Base-by-base conservation (phyloP, 176 grass and related monocot species). In the Oropetium thomaeum region DNA sequence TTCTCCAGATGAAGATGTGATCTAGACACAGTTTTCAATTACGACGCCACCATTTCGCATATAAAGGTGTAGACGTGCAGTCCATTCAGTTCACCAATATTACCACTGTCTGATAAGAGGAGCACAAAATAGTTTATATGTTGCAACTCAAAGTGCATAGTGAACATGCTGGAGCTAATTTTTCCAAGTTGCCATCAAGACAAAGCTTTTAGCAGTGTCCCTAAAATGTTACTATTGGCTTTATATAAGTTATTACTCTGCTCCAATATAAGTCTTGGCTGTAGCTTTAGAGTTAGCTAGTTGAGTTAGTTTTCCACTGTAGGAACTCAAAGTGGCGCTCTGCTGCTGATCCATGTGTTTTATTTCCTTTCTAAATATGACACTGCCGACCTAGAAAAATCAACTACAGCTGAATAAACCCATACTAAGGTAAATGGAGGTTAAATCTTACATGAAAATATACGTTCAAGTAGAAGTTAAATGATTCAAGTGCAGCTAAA, bases 121-220 rank as follows among this genome's bases (percentile, higher is more conserved):
- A 62, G 29, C 55, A 65, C 28, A 75, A 10, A 42, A 17, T 52
- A 88, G 34, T 83, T 75, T 52, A 69, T 48, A 37, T 47, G 47
- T 48, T 39, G 28, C 43, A 45, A 63, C 75, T 74, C 35, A 74
- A 88, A 88, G 42, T 34, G 52, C 62, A n/a, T n/a, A 58, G 61
- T 64, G 57, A 19, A 45, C 43, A 55, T 27, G 41, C 40, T 75
- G 53, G 3, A 13, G 23, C 22, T 57, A 27, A 22, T 57, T 13
- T 27, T 81, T 62, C 27, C 44, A 63, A 64, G 42, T 32, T 78
- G 75, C 23, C 19, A 61, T 45, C 17, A 69, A 57, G 30, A 43
- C 26, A 42, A 87, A 44, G 37, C 34, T 69, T 69, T 79, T 62
- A 38, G 44, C 30, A 31, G 26, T 67, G 20, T 66, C 14, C 14